Conservation (phyloP, 2,329 filamentous ascomycete species). For the Fonsecaea nubica region DNA sequence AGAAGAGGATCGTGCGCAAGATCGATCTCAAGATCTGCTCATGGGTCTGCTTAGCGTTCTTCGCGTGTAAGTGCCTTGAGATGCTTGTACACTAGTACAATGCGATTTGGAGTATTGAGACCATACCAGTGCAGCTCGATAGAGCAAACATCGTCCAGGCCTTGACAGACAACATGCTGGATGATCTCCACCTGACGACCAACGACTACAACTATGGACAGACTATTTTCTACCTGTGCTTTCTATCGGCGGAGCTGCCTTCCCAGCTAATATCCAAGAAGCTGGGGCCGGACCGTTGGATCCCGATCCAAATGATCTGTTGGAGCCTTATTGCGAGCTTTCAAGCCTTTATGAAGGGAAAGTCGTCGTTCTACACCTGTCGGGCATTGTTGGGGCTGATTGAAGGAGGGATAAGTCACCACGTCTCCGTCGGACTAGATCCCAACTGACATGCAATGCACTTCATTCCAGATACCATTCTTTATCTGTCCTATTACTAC, state of each 20-base stretch:
- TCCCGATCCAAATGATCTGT: conserved; percentile 58
- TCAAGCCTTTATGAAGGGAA: conserved; percentile 56
- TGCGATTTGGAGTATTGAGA: background rate
- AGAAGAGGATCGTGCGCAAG: conserved; percentile 38
- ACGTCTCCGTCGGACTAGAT: background rate
- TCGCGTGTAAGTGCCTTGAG: background rate
- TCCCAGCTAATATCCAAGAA: conserved; percentile 64
- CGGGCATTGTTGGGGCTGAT: conserved; percentile 54
- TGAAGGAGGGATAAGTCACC: conserved; percentile 49
- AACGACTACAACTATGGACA: conserved; percentile 53
- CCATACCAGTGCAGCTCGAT: conserved; percentile 58
- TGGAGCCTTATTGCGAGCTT: conserved; percentile 46
- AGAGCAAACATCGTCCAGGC: conserved; percentile 65
- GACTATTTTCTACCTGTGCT: conserved; percentile 62
- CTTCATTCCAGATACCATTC: conserved; percentile 49
- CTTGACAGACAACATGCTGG: conserved; percentile 63
- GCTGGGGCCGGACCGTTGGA: conserved; percentile 62
- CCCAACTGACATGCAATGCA: conserved; percentile 2
- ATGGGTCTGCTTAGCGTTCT: conserved; percentile 47
- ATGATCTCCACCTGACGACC: conserved; percentile 44
- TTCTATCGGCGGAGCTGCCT: conserved; percentile 61
- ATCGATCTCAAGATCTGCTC: conserved; percentile 39
- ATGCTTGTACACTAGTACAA: background rate
- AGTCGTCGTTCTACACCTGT: conserved; percentile 49
- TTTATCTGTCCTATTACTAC: conserved; percentile 74